Evolutionary conservation across 306 rosid genomes (phyloP).

Genomic region (Begonia fuchsioides): DNA sequence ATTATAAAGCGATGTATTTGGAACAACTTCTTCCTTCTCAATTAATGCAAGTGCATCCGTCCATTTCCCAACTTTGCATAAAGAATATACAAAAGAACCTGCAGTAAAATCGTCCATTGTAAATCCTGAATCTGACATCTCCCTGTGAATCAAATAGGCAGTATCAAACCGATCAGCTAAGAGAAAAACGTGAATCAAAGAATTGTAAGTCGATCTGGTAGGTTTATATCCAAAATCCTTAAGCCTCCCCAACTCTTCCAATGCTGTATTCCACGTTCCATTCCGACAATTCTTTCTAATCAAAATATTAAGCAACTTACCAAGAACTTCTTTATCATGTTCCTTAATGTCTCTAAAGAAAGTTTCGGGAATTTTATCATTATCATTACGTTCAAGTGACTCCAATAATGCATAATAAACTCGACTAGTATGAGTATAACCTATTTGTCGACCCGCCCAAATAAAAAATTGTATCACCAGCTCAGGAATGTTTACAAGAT

Average conservation of each 20-base stretch:
- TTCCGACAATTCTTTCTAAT: slow-evolving; percentile 53
- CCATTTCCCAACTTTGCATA: slow-evolving; percentile 51
- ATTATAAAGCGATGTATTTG: slow-evolving; percentile 45
- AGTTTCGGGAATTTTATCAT: slow-evolving; percentile 26
- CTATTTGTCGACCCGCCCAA: slow-evolving; percentile 74
- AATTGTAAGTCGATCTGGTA: slow-evolving; percentile 41
- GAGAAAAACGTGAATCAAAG: slow-evolving; percentile 62
- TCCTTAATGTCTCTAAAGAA: slow-evolving; percentile 35
- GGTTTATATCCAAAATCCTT: slow-evolving; percentile 75
- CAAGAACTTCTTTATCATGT: slow-evolving; percentile 41
- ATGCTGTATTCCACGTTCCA: slow-evolving; percentile 65
- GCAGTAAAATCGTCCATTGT: slow-evolving; percentile 48
- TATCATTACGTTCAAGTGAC: slow-evolving; percentile 13
- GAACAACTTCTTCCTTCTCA: slow-evolving; percentile 44
- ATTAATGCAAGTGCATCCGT: slow-evolving; percentile 46
- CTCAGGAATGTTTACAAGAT: slow-evolving; percentile 19
- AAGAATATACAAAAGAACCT: slow-evolving; percentile 41
- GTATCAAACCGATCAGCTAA: slow-evolving; percentile 47
- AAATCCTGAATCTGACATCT: slow-evolving; percentile 54
- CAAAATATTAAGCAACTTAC: slow-evolving; percentile 55
- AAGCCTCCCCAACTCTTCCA: slow-evolving; percentile 81
- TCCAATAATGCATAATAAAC: slow-evolving; percentile 47
- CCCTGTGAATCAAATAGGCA: slow-evolving; percentile 56
- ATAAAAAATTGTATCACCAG: slow-evolving; percentile 52
- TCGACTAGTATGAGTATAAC: slow-evolving; percentile 30